Conservation (phyloP, 2,329 filamentous ascomycete genomes). For the Myriosclerotinia curreyana region DNA sequence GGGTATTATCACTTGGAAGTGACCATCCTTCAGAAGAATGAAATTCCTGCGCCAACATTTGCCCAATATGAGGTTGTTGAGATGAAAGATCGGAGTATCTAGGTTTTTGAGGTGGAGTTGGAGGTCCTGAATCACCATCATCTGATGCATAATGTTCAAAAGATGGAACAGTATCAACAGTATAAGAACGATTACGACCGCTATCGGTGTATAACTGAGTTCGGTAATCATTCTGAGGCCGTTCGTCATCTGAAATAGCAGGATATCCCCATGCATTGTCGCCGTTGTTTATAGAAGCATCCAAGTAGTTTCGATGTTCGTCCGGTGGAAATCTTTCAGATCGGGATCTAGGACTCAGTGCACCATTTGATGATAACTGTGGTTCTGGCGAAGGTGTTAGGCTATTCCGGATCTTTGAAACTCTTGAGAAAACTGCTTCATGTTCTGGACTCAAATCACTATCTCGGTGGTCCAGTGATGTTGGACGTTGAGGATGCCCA, state of each 20-base stretch:
- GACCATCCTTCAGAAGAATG: constrained; percentile 15
- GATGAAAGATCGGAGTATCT: background rate
- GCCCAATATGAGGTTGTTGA: constrained; percentile 13
- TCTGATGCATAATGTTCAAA: constrained; percentile 34
- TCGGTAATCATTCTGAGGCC: background rate
- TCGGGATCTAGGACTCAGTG: constrained; percentile 3
- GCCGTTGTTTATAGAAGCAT: constrained; percentile 13
- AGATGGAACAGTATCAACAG: constrained; percentile 32
- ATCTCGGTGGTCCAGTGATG: constrained; percentile 2
- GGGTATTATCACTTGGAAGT: background rate
- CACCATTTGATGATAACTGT: background rate
- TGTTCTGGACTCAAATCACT: constrained; percentile 18
- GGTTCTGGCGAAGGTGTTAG: constrained; percentile 12
- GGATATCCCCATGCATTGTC: constrained; percentile 7
- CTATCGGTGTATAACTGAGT: background rate
- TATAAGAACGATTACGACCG: constrained; percentile 25
- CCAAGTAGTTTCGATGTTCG: constrained; percentile 11
- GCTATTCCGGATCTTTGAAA: constrained; percentile 12
- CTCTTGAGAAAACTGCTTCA: constrained; percentile 20
- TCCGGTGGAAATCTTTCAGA: constrained; percentile 6
- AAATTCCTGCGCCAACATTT: constrained; percentile 20
- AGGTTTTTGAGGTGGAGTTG: constrained; percentile 14
- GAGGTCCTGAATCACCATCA: constrained; percentile 13
- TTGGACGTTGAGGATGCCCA: background rate
- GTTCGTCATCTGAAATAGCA: background rate